Evolutionary conservation across 2,329 filamentous ascomycete genomes (phyloP).

Genomic region (Ceratocystis diversiconidia): DNA sequence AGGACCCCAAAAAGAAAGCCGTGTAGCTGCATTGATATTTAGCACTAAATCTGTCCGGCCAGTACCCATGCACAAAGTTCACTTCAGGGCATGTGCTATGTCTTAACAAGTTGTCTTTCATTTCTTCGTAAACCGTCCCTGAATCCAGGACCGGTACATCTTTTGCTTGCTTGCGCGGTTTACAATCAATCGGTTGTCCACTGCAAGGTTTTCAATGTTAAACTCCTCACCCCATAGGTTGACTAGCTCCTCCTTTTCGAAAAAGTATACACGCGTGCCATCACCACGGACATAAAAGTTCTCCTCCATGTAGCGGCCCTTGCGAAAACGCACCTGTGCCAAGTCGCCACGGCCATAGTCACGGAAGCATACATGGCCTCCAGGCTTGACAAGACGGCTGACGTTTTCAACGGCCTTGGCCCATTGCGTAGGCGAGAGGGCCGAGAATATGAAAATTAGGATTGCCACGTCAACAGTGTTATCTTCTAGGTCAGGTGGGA

Average conservation of each 20-base stretch:
- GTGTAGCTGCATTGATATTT: too few species aligned
- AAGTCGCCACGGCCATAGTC: constrained; percentile 94
- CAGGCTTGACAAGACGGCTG: constrained; percentile 69
- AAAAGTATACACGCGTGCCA: constrained; percentile 94
- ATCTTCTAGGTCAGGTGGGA: constrained; percentile 65
- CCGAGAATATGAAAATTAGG: constrained; percentile 96
- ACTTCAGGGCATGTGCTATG: background rate
- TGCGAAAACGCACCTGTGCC: constrained; percentile 93
- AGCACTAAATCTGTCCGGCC: too few species aligned
- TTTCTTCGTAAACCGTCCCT: constrained; percentile 65
- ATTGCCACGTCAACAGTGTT: constrained; percentile 82
- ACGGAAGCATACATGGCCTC: constrained; percentile 85
- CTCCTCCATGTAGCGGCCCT: constrained; percentile 82
- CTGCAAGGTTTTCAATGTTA: constrained; percentile 55
- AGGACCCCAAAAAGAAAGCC: background rate
- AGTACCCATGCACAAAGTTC: background rate
- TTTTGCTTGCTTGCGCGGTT: constrained; percentile 84
- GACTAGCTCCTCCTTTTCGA: constrained; percentile 70
- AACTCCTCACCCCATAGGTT: constrained; percentile 55
- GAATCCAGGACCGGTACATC: constrained; percentile 98
- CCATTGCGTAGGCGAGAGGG: constrained; percentile 77
- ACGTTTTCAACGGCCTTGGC: constrained; percentile 67
- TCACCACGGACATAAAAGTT: constrained; percentile 97
- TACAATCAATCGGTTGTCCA: constrained; percentile 79
- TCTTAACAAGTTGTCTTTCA: constrained; percentile 24